Evolutionary conservation across 179 eudicot genomes (phyloP).

Genomic region (Silene coronaria): DNA sequence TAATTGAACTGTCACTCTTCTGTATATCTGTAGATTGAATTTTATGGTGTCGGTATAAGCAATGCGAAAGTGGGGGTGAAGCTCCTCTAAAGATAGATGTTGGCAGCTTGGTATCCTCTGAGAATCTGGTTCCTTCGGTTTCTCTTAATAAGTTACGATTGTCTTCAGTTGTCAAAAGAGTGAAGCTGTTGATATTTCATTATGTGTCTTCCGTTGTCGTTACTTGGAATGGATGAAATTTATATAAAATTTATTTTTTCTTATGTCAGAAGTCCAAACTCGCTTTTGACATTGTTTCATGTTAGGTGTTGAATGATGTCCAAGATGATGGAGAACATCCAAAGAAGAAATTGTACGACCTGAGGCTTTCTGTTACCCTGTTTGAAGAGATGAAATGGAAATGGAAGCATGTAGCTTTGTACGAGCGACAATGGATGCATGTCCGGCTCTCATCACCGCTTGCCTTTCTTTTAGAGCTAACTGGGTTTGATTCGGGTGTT

Average conservation of each 20-base stretch:
- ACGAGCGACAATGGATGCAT: conserved; percentile 78
- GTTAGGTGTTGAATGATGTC: conserved; percentile 62
- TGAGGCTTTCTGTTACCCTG: conserved; percentile 65
- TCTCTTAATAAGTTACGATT: conserved; percentile 56
- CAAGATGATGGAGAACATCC: conserved; percentile 63
- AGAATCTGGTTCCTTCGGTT: conserved; percentile 75
- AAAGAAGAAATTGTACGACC: conserved; percentile 71
- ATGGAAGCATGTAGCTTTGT: conserved; percentile 71
- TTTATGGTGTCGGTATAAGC: conserved; percentile 75
- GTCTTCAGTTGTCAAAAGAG: not conserved
- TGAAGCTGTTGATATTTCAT: not conserved
- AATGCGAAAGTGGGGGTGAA: conserved; percentile 86
- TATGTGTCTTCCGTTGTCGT: not conserved
- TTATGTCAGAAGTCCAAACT: not conserved
- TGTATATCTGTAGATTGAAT: conserved; percentile 50
- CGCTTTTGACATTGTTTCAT: not conserved
- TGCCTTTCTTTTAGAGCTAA: conserved; percentile 57
- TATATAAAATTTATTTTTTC: not conserved
- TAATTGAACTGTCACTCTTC: not conserved
- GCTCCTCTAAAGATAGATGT: conserved; percentile 80
- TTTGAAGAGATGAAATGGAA: conserved; percentile 68
- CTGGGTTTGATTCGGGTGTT: too few species aligned
- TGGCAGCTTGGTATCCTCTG: conserved; percentile 69
- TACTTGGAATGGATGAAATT: not conserved
- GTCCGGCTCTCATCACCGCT: conserved; percentile 64